phyloP scores from a whole-genome alignment of 192 early-diverging fungal genomes.

The Umbelopsis ramanniana region DNA sequence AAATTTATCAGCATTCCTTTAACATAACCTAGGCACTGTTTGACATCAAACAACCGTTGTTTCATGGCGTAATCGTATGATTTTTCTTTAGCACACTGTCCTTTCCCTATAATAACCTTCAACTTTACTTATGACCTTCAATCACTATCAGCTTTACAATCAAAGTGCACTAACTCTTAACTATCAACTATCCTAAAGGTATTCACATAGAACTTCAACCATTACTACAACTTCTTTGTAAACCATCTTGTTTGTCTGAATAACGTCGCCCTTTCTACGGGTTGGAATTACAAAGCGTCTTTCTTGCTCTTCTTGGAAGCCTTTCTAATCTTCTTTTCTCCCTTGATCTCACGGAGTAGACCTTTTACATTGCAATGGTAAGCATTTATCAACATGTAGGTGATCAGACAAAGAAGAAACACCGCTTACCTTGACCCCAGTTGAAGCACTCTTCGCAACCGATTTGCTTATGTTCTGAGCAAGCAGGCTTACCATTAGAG shows the following conservation, averaged over 20 bases:
- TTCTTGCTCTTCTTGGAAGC: constrained; percentile 22
- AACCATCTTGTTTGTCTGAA: background rate
- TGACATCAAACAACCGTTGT: too few species aligned
- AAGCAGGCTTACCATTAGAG: constrained; percentile 37
- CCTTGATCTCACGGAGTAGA: constrained; percentile 14
- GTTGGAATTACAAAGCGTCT: constrained; percentile 1
- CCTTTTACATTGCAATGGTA: background rate
- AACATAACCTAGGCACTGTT: too few species aligned
- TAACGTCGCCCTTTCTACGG: background rate
- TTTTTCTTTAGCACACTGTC: background rate
- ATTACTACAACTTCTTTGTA: constrained; percentile 3
- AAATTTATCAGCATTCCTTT: too few species aligned
- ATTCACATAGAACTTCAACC: background rate
- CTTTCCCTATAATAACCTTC: background rate
- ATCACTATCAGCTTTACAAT: background rate
- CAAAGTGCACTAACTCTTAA: background rate
- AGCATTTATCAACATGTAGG: too few species aligned
- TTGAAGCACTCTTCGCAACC: constrained; percentile 41
- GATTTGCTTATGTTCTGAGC: constrained; percentile 32
- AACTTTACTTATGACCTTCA: background rate
- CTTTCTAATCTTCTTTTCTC: constrained; percentile 22
- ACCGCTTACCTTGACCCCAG: constrained; percentile 30
- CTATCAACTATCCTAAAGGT: background rate
- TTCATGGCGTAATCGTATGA: too few species aligned
- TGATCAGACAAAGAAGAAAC: background rate